Conservation (phyloP, 345 rosid species). For the Cardamine chenopodiifolia region DNA sequence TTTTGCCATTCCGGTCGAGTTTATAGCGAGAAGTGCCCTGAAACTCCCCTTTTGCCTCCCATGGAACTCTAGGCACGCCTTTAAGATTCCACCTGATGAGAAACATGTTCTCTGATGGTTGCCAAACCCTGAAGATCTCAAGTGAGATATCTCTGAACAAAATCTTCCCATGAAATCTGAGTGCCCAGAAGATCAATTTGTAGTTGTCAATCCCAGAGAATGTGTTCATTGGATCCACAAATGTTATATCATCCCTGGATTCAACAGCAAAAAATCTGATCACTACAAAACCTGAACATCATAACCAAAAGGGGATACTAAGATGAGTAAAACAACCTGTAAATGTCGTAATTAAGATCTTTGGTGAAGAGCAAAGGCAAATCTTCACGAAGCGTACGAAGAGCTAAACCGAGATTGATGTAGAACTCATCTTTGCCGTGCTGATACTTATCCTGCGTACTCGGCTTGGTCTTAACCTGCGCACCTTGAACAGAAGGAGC, state of each 20-base stretch:
- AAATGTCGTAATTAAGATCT: slow-evolving; percentile 84
- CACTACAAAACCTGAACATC: not conserved
- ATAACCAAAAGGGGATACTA: too few species aligned
- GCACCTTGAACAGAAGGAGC: slow-evolving; percentile 51
- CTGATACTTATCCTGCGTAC: slow-evolving; percentile 42
- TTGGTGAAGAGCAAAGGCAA: slow-evolving; percentile 69
- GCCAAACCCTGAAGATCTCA: slow-evolving; percentile 76
- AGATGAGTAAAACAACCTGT: slow-evolving; percentile 55
- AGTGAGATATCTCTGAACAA: slow-evolving; percentile 75
- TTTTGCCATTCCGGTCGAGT: slow-evolving; percentile 82
- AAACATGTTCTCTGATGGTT: slow-evolving; percentile 86
- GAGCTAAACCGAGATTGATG: slow-evolving; percentile 82
- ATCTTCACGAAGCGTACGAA: slow-evolving; percentile 87
- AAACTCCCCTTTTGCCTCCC: slow-evolving; percentile 87
- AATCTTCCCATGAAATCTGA: slow-evolving; percentile 85
- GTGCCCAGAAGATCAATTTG: slow-evolving; percentile 86
- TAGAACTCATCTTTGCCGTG: slow-evolving; percentile 64
- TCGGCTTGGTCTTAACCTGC: slow-evolving; percentile 44
- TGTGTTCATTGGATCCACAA: slow-evolving; percentile 74
- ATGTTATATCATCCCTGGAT: slow-evolving; percentile 83
- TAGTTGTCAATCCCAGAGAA: slow-evolving; percentile 84
- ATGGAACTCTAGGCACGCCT: slow-evolving; percentile 85
- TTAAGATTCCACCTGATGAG: slow-evolving; percentile 81
- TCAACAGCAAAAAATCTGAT: not conserved
- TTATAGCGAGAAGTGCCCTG: slow-evolving; percentile 83